phyloP scores from a whole-genome alignment of 225 moss, liverwort and hornwort species.

The Ulota crispa region DNA sequence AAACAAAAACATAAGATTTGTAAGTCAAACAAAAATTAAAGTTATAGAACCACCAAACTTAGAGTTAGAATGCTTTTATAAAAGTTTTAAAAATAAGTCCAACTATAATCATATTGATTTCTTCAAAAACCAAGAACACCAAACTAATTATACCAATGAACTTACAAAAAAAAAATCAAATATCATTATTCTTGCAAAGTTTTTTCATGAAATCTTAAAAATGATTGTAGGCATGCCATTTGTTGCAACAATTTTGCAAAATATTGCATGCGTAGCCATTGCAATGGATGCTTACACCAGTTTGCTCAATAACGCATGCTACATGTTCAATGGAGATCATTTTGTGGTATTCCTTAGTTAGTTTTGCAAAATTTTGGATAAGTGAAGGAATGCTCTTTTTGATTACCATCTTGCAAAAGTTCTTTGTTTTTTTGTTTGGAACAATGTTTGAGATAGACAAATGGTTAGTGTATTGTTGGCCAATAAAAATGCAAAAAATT shows the following conservation, averaged over 20 bases:
- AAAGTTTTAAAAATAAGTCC: no score
- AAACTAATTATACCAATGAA: no score
- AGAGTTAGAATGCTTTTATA: no score
- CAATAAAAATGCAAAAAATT: no score
- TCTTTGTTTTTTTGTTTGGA: constrained; percentile 84
- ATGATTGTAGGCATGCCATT: constrained; percentile 53
- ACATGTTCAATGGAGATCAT: constrained; percentile 89
- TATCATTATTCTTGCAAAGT: not conserved
- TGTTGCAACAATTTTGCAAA: constrained; percentile 66
- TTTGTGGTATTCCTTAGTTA: constrained; percentile 78
- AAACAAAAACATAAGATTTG: no score
- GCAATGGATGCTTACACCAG: constrained; percentile 70
- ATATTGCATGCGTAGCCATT: constrained; percentile 67
- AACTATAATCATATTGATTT: no score
- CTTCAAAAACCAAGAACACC: no score
- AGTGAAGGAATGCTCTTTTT: constrained; percentile 86
- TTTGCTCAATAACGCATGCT: constrained; percentile 66
- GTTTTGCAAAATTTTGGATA: constrained; percentile 79
- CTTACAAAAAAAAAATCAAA: no score
- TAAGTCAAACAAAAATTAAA: no score
- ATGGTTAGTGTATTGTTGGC: no score
- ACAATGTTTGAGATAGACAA: constrained; percentile 21
- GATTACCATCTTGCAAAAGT: constrained; percentile 81
- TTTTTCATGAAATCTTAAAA: not conserved
- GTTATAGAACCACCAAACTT: no score